Evolutionary conservation across 805 yeast genomes (phyloP), one percentile per base, ranked within the genome.

Genomic region (Candida suzukii): DNA sequence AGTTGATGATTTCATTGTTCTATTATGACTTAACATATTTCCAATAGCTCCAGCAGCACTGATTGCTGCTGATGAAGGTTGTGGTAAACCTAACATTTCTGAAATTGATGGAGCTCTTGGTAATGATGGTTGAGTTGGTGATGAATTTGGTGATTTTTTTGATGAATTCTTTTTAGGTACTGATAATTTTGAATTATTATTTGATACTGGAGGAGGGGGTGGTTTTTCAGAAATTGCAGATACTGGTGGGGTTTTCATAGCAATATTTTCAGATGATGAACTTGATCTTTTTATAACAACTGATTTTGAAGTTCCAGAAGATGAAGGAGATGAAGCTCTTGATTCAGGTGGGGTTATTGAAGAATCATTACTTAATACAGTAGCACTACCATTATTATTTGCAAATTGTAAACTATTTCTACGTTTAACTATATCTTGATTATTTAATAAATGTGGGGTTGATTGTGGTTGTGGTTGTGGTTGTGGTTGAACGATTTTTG

Each of bases 31-130:
- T 40, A 58, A 34, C 45, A 59, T 30, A 19, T 52, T 56, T 17
- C 64, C 64, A 42, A 60, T 52, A 1, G 65, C 66, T 2, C 63
- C 63, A 9, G 65, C 64, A 9, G 66, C 64, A 38, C 58, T 55
- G 3, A 60, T 56, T 11, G 66, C 66, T 31, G 57, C 60, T 1
- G 63, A 57, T 28, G 62, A 51, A 4, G 57, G 57, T 37, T 54
- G 58, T 2, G 61, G 63, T 9, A 56, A 39, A 7, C 58, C 58
- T 14, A 55, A 35, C 19, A 55, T 45, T 31, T 55, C 60, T 33
- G 52, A 52, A 19, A 55, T 48, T 6, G 60, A 53, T 0, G 56
- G 60, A 6, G 58, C 57, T 6, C 54, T 44, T 27, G 36, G 10
- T 14, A 31, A 19, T 13, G 29, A 28, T 20, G 38, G 6, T 13